Evolutionary conservation across 2,329 filamentous ascomycete genomes (phyloP).

Genomic region (Aspergillus pseudoviridinutans): DNA sequence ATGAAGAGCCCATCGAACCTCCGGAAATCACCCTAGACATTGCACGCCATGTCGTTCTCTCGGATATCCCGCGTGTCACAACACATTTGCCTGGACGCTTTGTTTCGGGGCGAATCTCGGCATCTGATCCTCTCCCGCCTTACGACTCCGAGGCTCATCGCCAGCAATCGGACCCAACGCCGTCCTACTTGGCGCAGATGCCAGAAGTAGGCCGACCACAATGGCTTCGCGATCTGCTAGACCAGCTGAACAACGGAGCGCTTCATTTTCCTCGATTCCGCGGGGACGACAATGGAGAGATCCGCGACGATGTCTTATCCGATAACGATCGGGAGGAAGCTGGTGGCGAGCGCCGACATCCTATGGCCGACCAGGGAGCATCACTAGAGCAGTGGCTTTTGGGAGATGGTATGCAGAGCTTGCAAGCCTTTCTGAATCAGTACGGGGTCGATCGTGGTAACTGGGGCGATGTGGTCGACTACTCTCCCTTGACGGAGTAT

Average conservation of each 20-base stretch:
- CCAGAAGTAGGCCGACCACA: constrained; percentile 31
- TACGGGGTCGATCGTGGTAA: constrained; percentile 42
- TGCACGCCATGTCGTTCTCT: constrained; percentile 73
- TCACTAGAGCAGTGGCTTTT: constrained; percentile 32
- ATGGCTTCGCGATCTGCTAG: constrained; percentile 35
- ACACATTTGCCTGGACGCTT: constrained; percentile 63
- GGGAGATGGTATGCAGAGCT: constrained; percentile 28
- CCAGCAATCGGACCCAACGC: constrained; percentile 32
- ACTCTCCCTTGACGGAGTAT: constrained; percentile 33
- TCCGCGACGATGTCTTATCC: constrained; percentile 4
- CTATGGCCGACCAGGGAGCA: constrained; percentile 24
- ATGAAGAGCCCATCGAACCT: constrained; percentile 42
- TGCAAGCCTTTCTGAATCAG: constrained; percentile 35
- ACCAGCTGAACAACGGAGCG: constrained; percentile 32
- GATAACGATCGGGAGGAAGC: constrained; percentile 10
- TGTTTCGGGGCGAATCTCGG: constrained; percentile 62
- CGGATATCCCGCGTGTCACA: constrained; percentile 69
- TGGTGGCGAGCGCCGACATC: constrained; percentile 15
- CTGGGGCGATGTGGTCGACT: constrained; percentile 36
- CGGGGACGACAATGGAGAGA: constrained; percentile 16
- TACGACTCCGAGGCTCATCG: constrained; percentile 41
- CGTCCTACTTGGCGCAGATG: constrained; percentile 27
- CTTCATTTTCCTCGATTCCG: constrained; percentile 23
- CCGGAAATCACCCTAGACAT: constrained; percentile 52
- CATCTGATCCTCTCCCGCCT: constrained; percentile 81